Evolutionary conservation across 1,284 basidiomycete genomes (phyloP).

Genomic region (Rhodotorula sp.): DNA sequence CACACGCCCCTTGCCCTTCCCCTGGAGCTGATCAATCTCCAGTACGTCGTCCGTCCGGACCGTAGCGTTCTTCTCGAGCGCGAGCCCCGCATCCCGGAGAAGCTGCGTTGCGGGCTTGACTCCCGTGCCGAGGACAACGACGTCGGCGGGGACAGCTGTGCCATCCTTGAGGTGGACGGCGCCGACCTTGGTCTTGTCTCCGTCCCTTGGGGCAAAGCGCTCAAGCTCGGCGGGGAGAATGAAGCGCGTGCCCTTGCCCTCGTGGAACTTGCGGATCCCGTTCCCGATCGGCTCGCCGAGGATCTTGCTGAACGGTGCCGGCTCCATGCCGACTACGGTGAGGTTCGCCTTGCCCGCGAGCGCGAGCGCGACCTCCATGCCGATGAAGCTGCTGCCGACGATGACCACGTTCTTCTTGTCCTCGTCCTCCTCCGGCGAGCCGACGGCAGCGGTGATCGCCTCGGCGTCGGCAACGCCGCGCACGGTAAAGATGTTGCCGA

Average conservation of each 20-base stretch:
- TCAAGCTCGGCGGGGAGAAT: conserved; percentile 38
- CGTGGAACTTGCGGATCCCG: conserved; percentile 66
- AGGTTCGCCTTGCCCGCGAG: conserved; percentile 64
- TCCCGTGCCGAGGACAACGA: conserved; percentile 79
- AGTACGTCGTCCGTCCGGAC: conserved; percentile 79
- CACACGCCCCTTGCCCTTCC: conserved; percentile 57
- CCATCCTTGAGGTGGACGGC: conserved; percentile 69
- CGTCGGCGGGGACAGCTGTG: conserved; percentile 68
- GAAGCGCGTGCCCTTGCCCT: conserved; percentile 64
- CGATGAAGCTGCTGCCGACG: conserved; percentile 89
- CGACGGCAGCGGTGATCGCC: conserved; percentile 61
- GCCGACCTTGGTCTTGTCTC: conserved; percentile 54
- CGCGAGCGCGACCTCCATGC: conserved; percentile 84
- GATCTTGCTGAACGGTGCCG: conserved; percentile 76
- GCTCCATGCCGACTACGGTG: conserved; percentile 77
- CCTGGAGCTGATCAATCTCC: conserved; percentile 58
- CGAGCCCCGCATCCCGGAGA: conserved; percentile 65
- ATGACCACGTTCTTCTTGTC: conserved; percentile 69
- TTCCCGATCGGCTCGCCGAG: conserved; percentile 79
- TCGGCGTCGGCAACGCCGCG: conserved; percentile 72
- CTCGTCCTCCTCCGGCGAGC: conserved; percentile 42
- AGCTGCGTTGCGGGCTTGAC: conserved; percentile 82
- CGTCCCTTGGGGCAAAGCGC: conserved; percentile 42
- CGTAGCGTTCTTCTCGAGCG: conserved; percentile 65
- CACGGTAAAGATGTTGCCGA: conserved; percentile 78